phyloP scores from a whole-genome alignment of 2,329 filamentous ascomycete species.

The Aspergillus amoenus region DNA sequence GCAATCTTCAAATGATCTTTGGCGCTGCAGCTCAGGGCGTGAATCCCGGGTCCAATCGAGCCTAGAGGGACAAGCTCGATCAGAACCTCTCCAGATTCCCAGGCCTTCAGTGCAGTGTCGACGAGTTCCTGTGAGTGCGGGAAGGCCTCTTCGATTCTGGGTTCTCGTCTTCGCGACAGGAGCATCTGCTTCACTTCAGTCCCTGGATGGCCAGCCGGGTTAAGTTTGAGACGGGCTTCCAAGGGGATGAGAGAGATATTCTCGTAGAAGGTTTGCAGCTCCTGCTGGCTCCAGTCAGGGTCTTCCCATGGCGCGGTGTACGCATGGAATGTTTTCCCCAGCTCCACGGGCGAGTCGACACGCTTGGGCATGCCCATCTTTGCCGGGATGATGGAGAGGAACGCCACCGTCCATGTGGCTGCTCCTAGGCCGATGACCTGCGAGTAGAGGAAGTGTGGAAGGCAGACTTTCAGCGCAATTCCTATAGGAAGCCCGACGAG shows the following conservation, averaged over 20 bases:
- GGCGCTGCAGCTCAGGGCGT: constrained; percentile 34
- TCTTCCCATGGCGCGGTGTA: constrained; percentile 46
- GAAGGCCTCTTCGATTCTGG: constrained; percentile 45
- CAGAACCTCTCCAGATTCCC: constrained; percentile 31
- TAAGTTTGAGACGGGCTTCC: constrained; percentile 44
- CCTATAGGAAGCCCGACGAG: constrained; percentile 49
- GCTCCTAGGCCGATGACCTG: constrained; percentile 50
- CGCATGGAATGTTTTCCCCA: constrained; percentile 42
- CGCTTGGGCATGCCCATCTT: constrained; percentile 50
- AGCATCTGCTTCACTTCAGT: constrained; percentile 45
- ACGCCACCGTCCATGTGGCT: constrained; percentile 53
- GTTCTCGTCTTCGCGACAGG: constrained; percentile 37
- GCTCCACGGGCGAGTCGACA: constrained; percentile 34
- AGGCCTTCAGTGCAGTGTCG: constrained; percentile 32
- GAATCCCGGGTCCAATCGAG: constrained; percentile 34
- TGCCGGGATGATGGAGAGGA: constrained; percentile 50
- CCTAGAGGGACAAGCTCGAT: constrained; percentile 37
- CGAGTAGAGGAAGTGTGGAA: constrained; percentile 44
- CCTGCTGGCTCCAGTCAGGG: constrained; percentile 51
- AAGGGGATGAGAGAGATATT: constrained; percentile 41
- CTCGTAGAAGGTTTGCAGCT: constrained; percentile 49
- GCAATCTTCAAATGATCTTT: constrained; percentile 28
- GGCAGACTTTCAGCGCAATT: constrained; percentile 42
- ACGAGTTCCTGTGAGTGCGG: constrained; percentile 39
- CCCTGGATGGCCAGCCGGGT: constrained; percentile 43